Evolutionary conservation across 768 basidiomycete species (phyloP).

Genomic region (Crepidotus variabilis): DNA sequence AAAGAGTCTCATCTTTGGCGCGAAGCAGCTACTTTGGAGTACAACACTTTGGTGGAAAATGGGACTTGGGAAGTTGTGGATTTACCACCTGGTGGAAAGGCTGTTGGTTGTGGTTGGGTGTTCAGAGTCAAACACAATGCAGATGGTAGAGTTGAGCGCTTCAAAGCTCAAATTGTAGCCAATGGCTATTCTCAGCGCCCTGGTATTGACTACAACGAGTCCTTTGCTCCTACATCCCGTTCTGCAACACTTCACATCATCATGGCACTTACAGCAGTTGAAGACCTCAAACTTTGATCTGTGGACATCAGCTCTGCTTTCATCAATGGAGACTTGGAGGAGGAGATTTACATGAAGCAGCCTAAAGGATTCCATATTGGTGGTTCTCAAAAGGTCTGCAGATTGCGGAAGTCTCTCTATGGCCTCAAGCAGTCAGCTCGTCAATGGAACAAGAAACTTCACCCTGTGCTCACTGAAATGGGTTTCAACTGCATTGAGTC

Average conservation of each 20-base stretch:
- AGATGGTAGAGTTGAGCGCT: conserved; percentile 32
- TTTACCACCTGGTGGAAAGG: conserved; percentile 26
- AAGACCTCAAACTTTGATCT: too few relatives aligned
- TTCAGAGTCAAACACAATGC: conserved; percentile 37
- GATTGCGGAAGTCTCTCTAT: conserved; percentile 32
- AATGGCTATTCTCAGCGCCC: conserved; percentile 37
- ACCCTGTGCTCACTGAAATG: conserved; percentile 13
- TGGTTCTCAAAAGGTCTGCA: conserved; percentile 23
- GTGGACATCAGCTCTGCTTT: too few relatives aligned
- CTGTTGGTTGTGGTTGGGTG: conserved; percentile 35
- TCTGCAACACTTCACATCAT: too few relatives aligned
- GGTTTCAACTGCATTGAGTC: conserved; percentile 20
- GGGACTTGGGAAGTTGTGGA: conserved; percentile 32
- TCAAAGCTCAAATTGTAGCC: conserved; percentile 40
- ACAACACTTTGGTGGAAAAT: conserved; percentile 9
- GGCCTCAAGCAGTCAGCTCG: conserved; percentile 38
- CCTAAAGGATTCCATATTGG: too few relatives aligned
- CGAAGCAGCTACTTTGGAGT: neutral
- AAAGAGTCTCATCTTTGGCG: too few relatives aligned
- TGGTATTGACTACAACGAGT: too few relatives aligned
- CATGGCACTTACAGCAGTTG: too few relatives aligned
- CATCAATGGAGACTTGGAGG: too few relatives aligned
- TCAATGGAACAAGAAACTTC: conserved; percentile 32
- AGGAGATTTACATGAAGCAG: too few relatives aligned
- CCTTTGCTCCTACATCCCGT: too few relatives aligned